These are phyloP conservation scores for Euphorbia celastroides DNA, from an alignment of 441 rosid genomes.

Conservation along the genomic window DNA sequence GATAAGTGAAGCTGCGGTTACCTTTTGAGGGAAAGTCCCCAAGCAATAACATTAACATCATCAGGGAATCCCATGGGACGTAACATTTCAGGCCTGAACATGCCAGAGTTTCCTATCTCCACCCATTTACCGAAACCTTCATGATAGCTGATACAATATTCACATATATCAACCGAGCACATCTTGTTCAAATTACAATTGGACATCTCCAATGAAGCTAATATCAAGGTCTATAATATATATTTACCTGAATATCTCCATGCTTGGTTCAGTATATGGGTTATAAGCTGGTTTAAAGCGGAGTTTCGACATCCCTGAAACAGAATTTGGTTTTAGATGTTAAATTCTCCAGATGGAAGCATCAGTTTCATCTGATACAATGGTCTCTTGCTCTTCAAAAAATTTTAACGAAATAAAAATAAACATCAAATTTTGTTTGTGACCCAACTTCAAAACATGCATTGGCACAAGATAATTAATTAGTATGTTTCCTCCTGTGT, in stretches of 20 bases:
- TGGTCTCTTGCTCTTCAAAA: too few species aligned
- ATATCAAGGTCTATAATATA: neutral
- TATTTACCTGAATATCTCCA: conserved; percentile 93
- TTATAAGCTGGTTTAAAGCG: conserved; percentile 95
- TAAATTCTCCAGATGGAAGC: neutral
- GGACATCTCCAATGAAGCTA: neutral
- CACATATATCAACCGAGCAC: conserved; percentile 6
- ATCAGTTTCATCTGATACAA: conserved; percentile 5
- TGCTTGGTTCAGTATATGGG: conserved; percentile 96
- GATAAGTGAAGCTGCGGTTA: conserved; percentile 18
- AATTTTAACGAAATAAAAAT: neutral
- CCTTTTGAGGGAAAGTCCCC: conserved; percentile 99
- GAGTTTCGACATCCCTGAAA: conserved; percentile 78
- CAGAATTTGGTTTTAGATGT: neutral
- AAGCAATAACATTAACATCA: conserved; percentile 81
- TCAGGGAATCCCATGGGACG: conserved; percentile 94
- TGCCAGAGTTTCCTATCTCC: conserved; percentile 94
- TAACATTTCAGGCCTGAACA: conserved; percentile 96
- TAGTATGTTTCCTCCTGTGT: neutral
- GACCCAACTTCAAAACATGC: neutral
- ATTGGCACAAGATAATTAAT: neutral
- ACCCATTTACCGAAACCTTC: conserved; percentile 84
- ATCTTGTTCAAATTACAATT: neutral
- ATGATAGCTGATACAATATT: conserved; percentile 51
- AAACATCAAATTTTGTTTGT: neutral